Evolutionary conservation across 2,329 filamentous ascomycete genomes (phyloP).

Genomic region (Venturia pyrina): DNA sequence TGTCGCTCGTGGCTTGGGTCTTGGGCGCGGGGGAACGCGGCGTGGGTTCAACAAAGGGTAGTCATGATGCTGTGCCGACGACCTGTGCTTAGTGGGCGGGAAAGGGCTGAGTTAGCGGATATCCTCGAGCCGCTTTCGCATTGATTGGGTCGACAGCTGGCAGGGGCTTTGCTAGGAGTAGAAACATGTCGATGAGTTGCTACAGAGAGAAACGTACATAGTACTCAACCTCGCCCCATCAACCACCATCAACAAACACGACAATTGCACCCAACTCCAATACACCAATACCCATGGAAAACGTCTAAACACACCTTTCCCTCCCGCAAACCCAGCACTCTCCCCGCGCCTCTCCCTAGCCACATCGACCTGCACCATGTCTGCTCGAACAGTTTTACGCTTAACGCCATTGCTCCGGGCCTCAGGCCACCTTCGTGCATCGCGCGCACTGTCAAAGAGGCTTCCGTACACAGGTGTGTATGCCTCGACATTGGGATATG

Average conservation of each 20-base stretch:
- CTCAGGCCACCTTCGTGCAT: constrained; percentile 46
- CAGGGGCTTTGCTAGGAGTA: not conserved
- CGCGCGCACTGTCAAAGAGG: constrained; percentile 35
- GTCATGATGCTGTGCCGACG: not conserved
- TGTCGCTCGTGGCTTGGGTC: not conserved
- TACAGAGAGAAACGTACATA: not conserved
- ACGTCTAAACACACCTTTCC: not conserved
- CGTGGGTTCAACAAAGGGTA: no score
- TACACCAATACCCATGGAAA: not conserved
- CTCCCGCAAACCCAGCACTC: not conserved
- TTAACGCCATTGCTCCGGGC: constrained; percentile 38
- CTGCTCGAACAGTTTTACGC: constrained; percentile 1
- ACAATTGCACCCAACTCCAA: not conserved
- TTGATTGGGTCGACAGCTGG: not conserved
- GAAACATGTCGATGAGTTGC: not conserved
- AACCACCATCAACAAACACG: not conserved
- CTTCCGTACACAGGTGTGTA: constrained; percentile 30
- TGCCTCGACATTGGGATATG: not conserved
- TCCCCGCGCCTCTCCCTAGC: constrained; percentile 25
- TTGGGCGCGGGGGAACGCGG: not conserved
- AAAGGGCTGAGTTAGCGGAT: not conserved
- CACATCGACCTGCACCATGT: constrained; percentile 26
- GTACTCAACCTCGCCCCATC: not conserved
- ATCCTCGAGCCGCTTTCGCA: not conserved
- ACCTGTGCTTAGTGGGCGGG: not conserved